Base-by-base conservation (phyloP, 1,284 basidiomycete species). In the Cryptococcus jaspeensis region DNA sequence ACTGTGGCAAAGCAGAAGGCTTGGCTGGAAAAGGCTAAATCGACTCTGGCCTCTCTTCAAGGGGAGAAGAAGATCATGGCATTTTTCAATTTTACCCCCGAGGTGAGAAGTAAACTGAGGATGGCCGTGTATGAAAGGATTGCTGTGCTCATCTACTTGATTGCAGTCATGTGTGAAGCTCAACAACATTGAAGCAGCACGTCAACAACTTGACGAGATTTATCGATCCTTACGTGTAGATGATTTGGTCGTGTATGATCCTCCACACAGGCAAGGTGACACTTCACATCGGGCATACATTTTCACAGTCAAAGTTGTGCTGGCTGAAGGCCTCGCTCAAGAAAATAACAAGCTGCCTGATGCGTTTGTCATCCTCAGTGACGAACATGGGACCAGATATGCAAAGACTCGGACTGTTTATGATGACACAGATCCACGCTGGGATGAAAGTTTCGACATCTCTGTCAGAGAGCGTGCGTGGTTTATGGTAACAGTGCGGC, bases 381-480 rank as follows among this genome's bases (percentile, higher is more conserved):
- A 99, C 68, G 90, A 95, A 70, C 84, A 85, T 23, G 95, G 96
- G 0, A 87, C 87, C 67, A 86, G 93, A 20, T 79, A 96, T 42
- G 94, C 92, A 36, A 98, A 97, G 80, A 99, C 94, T 9, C 82
- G 96, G 49, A 98, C 94, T 20, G 91, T 99, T 50, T 96, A 97
- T 72, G 94, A 98, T 77, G 87, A 87, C 3, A 76, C 88, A 32
- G 86, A 85, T 69, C 95, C 96, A 22, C 83, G 93, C 74, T 99
- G 95, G 96, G 93, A 98, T 64, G 95, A 99, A 74, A 92, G 91
- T 0, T 93, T 97, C 66, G 96, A 99, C 74, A 83, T 99, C 11
- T 90, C 92, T 0, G 88, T 97, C 2, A 72, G 77, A 46, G 74
- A 78, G 35, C 87, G 91, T 42, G 82, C 97, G 16, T 99, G 96